Base-by-base conservation (phyloP, 768 basidiomycete genomes). In the Vishniacozyma victoriae region DNA sequence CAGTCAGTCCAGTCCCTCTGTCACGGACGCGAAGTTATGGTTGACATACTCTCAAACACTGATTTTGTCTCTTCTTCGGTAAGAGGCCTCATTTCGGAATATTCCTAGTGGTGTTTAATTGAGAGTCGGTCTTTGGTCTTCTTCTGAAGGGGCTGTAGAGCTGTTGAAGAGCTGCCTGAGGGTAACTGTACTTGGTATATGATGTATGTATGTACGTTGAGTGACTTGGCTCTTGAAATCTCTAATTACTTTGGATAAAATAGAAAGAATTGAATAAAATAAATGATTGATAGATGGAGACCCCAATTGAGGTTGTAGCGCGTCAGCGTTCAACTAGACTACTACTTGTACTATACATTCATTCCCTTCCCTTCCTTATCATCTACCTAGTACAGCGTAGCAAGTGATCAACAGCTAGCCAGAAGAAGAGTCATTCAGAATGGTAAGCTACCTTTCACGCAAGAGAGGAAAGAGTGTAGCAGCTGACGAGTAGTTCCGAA, bases 61-160 rank as follows among this genome's bases (percentile, higher is more conserved):
- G 85, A 80, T 71, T 95, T 95, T 62, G 88, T 93, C 74, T 99
- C 93, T 51, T 95, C 91, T 72, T 96, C 88, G 20, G 93, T 96
- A 43, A 97, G 77, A 18, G 93, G 93, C 7, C 93, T 84, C 93
- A 96, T 95, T 33, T 46, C 75, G 54, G 16, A 42, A 27, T 48
- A 18, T 37, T 5, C 23, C 16, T 15, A 45, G 29, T 25, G 23
- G 31, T 20, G 14, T 46, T 46, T n/a, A n/a, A n/a, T n/a, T n/a
- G n/a, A n/a, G n/a, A n/a, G n/a, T 33, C 29, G 9, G 29, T 33
- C 9, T 33, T 9, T 33, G 9, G 29, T 33, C 29, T 33, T 9
- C 29, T 33, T 33, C 29, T 33, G n/a, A n/a, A n/a, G n/a, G n/a
- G n/a, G n/a, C n/a, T n/a, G n/a, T n/a, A n/a, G n/a, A n/a, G 29